Percentiles rank a stretch among this genome's conserved stretches.
Evolutionary conservation across 805 yeast species (phyloP).

Genomic region (Diddensiella transvaalensis): DNA sequence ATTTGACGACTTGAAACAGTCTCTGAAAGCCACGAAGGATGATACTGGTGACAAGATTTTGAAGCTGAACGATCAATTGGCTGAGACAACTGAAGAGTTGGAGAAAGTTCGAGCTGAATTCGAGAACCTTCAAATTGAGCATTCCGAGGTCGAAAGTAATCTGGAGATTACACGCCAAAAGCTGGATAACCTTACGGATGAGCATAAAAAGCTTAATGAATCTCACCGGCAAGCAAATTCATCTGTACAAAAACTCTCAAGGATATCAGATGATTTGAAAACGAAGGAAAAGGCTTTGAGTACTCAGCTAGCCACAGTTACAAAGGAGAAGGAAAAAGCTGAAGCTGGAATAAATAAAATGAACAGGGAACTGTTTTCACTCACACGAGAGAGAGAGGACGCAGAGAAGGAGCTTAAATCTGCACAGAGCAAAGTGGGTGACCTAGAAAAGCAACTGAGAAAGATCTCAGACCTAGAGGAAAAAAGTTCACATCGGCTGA

Average conservation of each 20-base stretch:
- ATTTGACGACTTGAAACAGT: conserved; percentile 21
- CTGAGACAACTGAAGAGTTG: conserved; percentile 37
- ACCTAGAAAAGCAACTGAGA: conserved; percentile 24
- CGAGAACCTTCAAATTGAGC: conserved; percentile 29
- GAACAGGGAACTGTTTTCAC: conserved; percentile 73
- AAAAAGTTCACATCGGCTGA: conserved; percentile 26
- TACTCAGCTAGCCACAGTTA: conserved; percentile 34
- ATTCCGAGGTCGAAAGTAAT: conserved; percentile 15
- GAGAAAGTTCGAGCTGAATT: conserved; percentile 35
- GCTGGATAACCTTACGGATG: conserved; percentile 14
- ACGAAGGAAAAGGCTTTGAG: conserved; percentile 33
- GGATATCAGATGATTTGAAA: conserved; percentile 32
- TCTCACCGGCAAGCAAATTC: conserved; percentile 24
- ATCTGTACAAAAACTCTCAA: conserved; percentile 34
- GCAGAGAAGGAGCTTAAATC: conserved; percentile 42
- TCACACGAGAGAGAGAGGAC: conserved; percentile 57
- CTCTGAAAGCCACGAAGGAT: conserved; percentile 31
- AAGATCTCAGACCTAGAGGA: conserved; percentile 9
- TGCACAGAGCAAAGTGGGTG: conserved; percentile 42
- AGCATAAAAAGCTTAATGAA: conserved; percentile 21
- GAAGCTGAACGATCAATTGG: conserved; percentile 34
- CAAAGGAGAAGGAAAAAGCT: conserved; percentile 54
- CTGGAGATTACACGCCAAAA: conserved; percentile 22
- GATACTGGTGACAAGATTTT: conserved; percentile 24
- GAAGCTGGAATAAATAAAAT: conserved; percentile 88